Base-by-base conservation (phyloP, 2,329 filamentous ascomycete genomes). In the Phaeomoniella chlamydospora region DNA sequence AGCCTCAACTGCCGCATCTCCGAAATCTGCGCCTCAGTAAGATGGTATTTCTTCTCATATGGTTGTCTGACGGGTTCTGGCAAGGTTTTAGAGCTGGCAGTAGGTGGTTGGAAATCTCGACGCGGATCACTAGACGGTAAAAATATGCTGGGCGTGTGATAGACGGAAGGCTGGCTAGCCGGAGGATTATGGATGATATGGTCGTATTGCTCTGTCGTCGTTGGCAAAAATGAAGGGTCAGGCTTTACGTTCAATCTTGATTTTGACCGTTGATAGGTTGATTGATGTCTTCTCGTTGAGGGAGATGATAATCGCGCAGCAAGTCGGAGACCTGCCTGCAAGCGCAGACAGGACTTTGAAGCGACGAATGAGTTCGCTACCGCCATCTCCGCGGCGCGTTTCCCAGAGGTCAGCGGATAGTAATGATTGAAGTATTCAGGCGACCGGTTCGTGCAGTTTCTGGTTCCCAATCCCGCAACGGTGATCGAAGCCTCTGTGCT, bases 141-240 rank as follows among this genome's bases (percentile, higher is more conserved):
- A 51, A 80, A 80, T 44, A 76, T 74, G 17, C 64, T 56, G 2
- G 76, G 76, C 2, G 76, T 80, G 50, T 77, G 70, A 48, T 74
- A 75, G 15, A 74, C 67, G 41, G 65, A 74, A 5, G 76, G 74
- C 4, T 70, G 67, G 17, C 72, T 70, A 4, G 74, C 72, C 1
- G 76, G 76, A 22, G 76, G 76, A 45, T 80, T 80, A 64, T 73
- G 74, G 51, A 80, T 65, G 50, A 77, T 74, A 48, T 71, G 66
- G 39, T 72, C 65, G 41, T 58, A 56, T 14, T 48, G 42, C 41
- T 58, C 52, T 35, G 52, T 49, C 14, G 47, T 47, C 4, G 61
- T 53, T 11, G 53, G 47, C 12, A 55, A 55, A 45, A 69, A 69
- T n/a, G 63, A 65, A 10, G 59, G 55, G 50, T 68, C 65, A n/a